These are phyloP conservation scores for Beauveria sp. DNA, from an alignment of 2,329 filamentous ascomycete species.

Conservation along the genomic window DNA sequence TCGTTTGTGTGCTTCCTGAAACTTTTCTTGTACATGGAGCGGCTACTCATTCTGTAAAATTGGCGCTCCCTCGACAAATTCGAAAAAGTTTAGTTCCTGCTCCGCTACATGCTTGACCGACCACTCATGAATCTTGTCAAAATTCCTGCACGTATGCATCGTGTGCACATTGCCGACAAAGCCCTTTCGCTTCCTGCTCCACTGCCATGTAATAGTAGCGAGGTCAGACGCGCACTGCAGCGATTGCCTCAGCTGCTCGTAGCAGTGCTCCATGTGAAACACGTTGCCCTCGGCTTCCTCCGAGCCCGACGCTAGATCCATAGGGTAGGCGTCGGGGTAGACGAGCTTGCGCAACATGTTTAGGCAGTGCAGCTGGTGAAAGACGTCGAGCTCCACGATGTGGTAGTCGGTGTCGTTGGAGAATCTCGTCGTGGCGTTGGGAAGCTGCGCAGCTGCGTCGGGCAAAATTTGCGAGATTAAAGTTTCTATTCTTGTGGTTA, in stretches of 20 bases:
- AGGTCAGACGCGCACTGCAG: slow-evolving; percentile 47
- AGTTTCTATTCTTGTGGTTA: slow-evolving; percentile 23
- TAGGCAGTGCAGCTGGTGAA: slow-evolving; percentile 43
- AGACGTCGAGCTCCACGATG: slow-evolving; percentile 49
- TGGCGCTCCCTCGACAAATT: slow-evolving; percentile 14
- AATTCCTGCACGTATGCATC: slow-evolving; percentile 45
- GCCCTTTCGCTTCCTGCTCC: slow-evolving; percentile 34
- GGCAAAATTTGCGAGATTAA: slow-evolving; percentile 52
- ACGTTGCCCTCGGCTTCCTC: slow-evolving; percentile 30
- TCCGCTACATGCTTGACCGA: slow-evolving; percentile 26
- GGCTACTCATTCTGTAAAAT: slow-evolving; percentile 4
- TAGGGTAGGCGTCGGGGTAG: slow-evolving; percentile 39
- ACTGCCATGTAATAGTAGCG: slow-evolving; percentile 45
- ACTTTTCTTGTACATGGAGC: neutral
- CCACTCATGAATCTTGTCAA: slow-evolving; percentile 43
- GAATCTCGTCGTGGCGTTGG: slow-evolving; percentile 44
- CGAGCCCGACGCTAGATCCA: slow-evolving; percentile 34
- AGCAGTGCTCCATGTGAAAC: slow-evolving; percentile 38
- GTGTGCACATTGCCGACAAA: slow-evolving; percentile 47
- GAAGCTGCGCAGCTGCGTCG: slow-evolving; percentile 43
- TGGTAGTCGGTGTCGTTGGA: slow-evolving; percentile 47
- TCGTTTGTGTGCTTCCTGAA: too few relatives aligned
- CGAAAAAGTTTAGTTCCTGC: slow-evolving; percentile 13
- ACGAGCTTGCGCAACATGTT: slow-evolving; percentile 40
- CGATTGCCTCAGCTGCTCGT: slow-evolving; percentile 45